Evolutionary conservation across 75 land plant species (phyloP), one percentile per base, ranked within the genome.

Genomic region (Pinus tabuliformis): DNA sequence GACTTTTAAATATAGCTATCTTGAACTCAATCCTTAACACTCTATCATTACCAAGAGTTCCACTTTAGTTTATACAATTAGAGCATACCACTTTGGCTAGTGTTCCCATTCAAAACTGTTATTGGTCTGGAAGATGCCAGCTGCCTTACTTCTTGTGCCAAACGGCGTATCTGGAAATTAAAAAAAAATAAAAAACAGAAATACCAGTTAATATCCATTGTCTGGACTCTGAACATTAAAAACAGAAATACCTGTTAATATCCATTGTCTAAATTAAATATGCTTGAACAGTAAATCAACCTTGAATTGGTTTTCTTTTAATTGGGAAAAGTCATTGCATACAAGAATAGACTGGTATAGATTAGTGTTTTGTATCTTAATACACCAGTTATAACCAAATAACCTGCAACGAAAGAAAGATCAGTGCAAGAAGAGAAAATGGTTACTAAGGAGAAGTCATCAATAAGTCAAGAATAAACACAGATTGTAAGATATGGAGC

Each of bases 91-190:
- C 45, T 59, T 74, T 73, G 54, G 7, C 81, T 57, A 73, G 82
- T 74, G 73, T 54, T 39, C 73, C 89, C 91, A 80, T 86, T 89
- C 3, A 86, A 63, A 61, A 89, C 86, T 66, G 89, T 86, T 59
- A 89, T 84, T 30, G 74, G 88, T 58, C 84, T 73, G 75, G 82
- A 17, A 5, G 86, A 74, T 36, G 86, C 82, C 4, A 84, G 36
- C 21, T 82, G 86, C 24, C 78, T 76, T 33, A 86, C 79, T 80
- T 89, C 86, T 73, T 63, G 54, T n/a, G 86, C 78, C 54, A 89
- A 73, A 33, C 86, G 79, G 12, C 70, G 81, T 64, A 89, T 86
- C 90, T 89, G 71, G 59, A 74, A 5, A 18, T 18, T 76, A 76
- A 57, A 2, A 15, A 56, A 30, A 30, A 30, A n/a, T n/a, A n/a